Conservation (phyloP, 2,329 filamentous ascomycete species). For the Botrytis medusae region DNA sequence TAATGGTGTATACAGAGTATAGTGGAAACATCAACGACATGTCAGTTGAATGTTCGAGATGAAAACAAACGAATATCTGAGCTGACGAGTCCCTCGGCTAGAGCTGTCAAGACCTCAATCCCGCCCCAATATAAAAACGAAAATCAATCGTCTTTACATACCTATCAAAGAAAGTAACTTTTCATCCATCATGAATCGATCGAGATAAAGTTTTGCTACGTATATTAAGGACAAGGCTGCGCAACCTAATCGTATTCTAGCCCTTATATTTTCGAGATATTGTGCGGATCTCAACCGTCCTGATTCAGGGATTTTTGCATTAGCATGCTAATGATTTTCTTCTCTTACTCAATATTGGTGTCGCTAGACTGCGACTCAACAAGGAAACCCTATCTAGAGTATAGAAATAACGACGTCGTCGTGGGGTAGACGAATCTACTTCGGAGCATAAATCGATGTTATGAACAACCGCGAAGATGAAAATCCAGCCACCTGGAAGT, state of each 20-base stretch:
- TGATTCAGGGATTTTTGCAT: neutral
- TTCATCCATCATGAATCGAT: neutral
- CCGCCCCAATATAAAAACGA: neutral
- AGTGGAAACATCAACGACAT: neutral
- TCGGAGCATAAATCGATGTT: neutral
- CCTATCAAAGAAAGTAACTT: neutral
- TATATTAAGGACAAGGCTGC: neutral
- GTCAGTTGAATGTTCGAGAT: neutral
- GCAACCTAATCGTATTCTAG: neutral
- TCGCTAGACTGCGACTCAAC: neutral
- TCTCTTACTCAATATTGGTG: neutral
- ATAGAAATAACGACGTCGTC: neutral
- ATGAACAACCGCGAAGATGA: neutral
- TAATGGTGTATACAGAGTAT: neutral
- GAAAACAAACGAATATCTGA: neutral
- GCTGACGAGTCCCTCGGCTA: neutral
- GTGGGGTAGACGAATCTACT: neutral
- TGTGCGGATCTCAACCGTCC: neutral
- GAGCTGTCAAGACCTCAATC: neutral
- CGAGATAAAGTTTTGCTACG: neutral
- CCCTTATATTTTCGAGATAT: too few species aligned
- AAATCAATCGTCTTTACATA: neutral
- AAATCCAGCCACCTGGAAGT: neutral
- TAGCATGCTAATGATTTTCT: neutral
- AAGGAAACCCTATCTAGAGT: neutral